Evolutionary conservation across 805 yeast species (phyloP).

Genomic region (Barnettozyma sp.): DNA sequence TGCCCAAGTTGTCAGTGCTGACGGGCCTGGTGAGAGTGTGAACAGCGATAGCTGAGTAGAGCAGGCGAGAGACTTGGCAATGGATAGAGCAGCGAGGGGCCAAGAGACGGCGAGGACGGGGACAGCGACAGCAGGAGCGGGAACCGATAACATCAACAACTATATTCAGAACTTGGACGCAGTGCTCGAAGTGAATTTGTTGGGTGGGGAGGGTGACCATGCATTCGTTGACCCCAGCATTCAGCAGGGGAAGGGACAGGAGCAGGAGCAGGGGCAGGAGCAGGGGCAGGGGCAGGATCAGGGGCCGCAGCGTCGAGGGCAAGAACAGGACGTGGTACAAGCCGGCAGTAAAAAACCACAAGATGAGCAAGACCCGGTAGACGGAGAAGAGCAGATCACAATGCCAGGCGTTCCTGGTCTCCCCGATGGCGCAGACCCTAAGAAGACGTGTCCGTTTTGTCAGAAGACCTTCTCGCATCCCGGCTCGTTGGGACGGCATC

Average conservation of each 20-base stretch:
- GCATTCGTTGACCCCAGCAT: slow-evolving; percentile 11
- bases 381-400: not conserved
- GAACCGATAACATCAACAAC: slow-evolving; percentile 11
- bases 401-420: slow-evolving; percentile 17
- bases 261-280: not conserved
- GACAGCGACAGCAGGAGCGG: no score
- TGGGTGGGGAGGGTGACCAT: slow-evolving; percentile 5
- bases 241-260: slow-evolving; percentile 1
- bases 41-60: no score
- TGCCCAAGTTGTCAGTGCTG: no score
- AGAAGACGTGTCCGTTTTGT: slow-evolving; percentile 44
- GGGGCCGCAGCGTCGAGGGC: not conserved
- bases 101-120: no score
- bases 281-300: not conserved
- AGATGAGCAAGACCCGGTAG: not conserved
- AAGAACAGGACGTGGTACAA: not conserved
- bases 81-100: no score
- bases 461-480: slow-evolving; percentile 47
- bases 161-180: slow-evolving; percentile 18
- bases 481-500: slow-evolving; percentile 54
- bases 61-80: no score
- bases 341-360: no score
- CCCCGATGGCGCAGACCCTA: slow-evolving; percentile 28
- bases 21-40: no score
- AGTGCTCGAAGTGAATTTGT: slow-evolving; percentile 11